Conservation (phyloP, 129 eudicot genomes). For the Saussurea involucrata region DNA sequence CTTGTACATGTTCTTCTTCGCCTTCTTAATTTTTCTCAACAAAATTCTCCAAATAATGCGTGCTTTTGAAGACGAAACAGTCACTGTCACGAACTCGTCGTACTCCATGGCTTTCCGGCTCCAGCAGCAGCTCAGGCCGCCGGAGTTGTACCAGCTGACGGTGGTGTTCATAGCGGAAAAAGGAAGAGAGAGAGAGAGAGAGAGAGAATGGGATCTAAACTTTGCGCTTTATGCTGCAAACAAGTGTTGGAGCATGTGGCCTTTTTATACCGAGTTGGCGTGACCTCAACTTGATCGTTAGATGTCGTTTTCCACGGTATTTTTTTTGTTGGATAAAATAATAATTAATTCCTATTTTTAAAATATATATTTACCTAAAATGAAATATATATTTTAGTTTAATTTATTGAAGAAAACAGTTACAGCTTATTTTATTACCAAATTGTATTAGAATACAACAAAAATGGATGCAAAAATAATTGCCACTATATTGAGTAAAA, state of each 20-base stretch:
- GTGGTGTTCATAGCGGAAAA: constrained; percentile 38
- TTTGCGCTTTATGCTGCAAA: constrained; percentile 1
- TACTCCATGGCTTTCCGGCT: constrained; percentile 31
- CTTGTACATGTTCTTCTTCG: constrained; percentile 35
- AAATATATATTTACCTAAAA: too few species aligned
- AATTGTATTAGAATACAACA: neutral
- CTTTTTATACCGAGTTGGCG: neutral
- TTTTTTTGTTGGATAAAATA: neutral
- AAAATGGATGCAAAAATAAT: neutral
- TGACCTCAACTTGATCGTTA: neutral
- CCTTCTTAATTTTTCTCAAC: constrained; percentile 49
- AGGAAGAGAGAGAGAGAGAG: neutral
- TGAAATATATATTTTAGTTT: too few species aligned
- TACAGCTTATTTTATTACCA: neutral
- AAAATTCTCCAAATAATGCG: constrained; percentile 38
- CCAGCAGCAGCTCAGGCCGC: constrained; percentile 33
- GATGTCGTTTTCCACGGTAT: neutral
- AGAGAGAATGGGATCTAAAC: neutral
- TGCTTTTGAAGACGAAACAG: constrained; percentile 26
- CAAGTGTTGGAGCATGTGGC: neutral
- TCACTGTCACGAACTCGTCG: constrained; percentile 29
- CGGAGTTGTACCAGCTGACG: constrained; percentile 31
- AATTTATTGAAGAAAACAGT: neutral
- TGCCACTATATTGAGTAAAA: neutral
- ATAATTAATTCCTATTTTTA: too few species aligned